A percentile compares a stretch with the other conserved stretches of the same genome.
These are phyloP conservation scores for Harringtonia aguacate DNA, from an alignment of 2,329 filamentous ascomycete genomes.

Conservation along the genomic window DNA sequence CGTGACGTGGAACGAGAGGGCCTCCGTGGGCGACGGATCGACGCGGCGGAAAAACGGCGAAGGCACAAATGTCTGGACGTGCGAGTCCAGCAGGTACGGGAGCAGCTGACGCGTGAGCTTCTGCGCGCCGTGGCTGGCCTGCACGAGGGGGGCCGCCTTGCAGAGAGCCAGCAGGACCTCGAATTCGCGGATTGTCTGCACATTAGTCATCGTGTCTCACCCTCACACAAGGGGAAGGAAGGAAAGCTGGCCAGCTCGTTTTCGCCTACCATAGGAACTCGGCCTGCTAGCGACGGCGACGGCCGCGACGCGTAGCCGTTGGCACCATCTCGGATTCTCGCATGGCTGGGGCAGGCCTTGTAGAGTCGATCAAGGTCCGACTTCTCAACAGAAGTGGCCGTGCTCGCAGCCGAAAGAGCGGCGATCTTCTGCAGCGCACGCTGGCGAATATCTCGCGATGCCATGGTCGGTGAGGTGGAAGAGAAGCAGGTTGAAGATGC, in stretches of 20 bases:
- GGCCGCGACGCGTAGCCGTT: constrained; percentile 37
- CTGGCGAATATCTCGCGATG: constrained; percentile 48
- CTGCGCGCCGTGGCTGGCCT: constrained; percentile 60
- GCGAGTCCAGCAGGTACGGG: constrained; percentile 78
- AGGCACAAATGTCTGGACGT: constrained; percentile 63
- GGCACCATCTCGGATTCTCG: constrained; percentile 28
- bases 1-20: constrained; percentile 67
- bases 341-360: constrained; percentile 41
- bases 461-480: constrained; percentile 15
- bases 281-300: constrained; percentile 30
- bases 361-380: constrained; percentile 54
- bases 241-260: neutral
- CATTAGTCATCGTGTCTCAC: too few species aligned
- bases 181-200: constrained; percentile 74
- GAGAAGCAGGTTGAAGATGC: neutral
- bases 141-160: constrained; percentile 71
- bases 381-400: constrained; percentile 44
- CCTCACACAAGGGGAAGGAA: too few species aligned
- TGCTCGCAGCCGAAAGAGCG: constrained; percentile 45
- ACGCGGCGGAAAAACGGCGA: constrained; percentile 77
- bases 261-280: constrained; percentile 48
- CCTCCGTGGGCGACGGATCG: constrained; percentile 82
- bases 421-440: constrained; percentile 57
- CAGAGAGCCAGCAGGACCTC: constrained; percentile 87
- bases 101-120: constrained; percentile 69